Base-by-base conservation (phyloP, 139 green algal species). In the Chlamydomonas sp. region DNA sequence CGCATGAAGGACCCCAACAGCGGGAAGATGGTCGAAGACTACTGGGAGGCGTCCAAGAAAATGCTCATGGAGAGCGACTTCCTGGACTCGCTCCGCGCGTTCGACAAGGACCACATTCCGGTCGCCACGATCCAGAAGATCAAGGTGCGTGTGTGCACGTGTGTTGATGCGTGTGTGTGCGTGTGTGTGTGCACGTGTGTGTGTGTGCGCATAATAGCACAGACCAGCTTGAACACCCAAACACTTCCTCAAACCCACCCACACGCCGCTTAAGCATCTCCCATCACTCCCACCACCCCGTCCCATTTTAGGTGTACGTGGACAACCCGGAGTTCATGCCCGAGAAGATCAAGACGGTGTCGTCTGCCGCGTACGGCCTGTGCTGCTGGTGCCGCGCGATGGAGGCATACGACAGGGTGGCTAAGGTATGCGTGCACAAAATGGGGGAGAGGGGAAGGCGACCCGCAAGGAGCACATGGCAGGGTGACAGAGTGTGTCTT, bases 11-110 rank as follows among this genome's bases (percentile, higher is more conserved):
- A 94, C 72, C 47, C 82, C 8, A 77, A 83, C 34, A 78, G 65
- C 13, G 85, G 84, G 3, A 84, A 88, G 66, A 94, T 90, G 84
- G 85, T 93, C 24, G 80, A 91, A 24, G 88, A 92, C 76, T 94
- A 89, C 81, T 94, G 88, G 88, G 84, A 84, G 71, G 75, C 76
- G 5, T 73, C 48, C 60, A 82, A 82, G 71, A 50, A 58, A 39
- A 82, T 82, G 75, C 85, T 95, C 1, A 83, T 81, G 69, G 87
- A 92, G 54, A 68, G 79, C 16, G 76, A 83, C 66, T 94, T 94
- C 75, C 66, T 94, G 49, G 63, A 73, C 3, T 72, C 50, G 24
- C 80, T 94, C 47, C 61, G 70, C 26, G 57, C 63, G 38, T 88
- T 79, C 54, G 84, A 90, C 76, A 92, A 92, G 73, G 85, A 94